These are phyloP conservation scores for Colletotrichum spinosum DNA, from an alignment of 2,329 filamentous ascomycete genomes.

Conservation along the genomic window DNA sequence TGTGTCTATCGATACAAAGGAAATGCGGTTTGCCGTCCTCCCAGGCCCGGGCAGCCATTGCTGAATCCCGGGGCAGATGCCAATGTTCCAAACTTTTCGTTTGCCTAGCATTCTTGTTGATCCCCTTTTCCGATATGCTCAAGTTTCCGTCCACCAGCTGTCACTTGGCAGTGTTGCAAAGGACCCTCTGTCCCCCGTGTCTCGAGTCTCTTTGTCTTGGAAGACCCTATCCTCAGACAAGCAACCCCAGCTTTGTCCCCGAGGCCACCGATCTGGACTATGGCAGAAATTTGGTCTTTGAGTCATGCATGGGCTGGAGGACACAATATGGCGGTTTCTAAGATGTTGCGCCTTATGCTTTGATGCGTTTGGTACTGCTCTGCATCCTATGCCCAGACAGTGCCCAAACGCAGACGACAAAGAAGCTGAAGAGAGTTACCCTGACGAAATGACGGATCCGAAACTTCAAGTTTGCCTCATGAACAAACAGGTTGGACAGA, in stretches of 20 bases:
- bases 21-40: conserved; percentile 19
- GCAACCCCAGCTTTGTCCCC: conserved; percentile 2
- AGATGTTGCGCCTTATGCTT: conserved; percentile 25
- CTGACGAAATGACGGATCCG: conserved; percentile 54
- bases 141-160: background rate
- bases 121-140: conserved; percentile 2
- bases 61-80: conserved; percentile 33
- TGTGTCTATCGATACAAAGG: conserved; percentile 43
- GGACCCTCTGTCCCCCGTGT: conserved; percentile 12
- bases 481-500: conserved; percentile 52
- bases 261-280: conserved; percentile 20
- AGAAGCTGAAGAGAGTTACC: conserved; percentile 54
- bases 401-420: conserved; percentile 58
- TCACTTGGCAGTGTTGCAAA: background rate
- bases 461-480: conserved; percentile 40
- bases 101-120: background rate
- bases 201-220: conserved; percentile 12
- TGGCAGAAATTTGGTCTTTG: conserved; percentile 20
- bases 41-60: conserved; percentile 16
- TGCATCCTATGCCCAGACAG: conserved; percentile 50
- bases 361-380: conserved; percentile 32
- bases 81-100: conserved; percentile 20
- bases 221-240: conserved; percentile 15
- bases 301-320: conserved; percentile 15
- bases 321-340: background rate